Percentiles rank a stretch among this genome's conserved stretches.
Evolutionary conservation across 2,329 filamentous ascomycete genomes (phyloP).

Genomic region (Alternaria viburni): DNA sequence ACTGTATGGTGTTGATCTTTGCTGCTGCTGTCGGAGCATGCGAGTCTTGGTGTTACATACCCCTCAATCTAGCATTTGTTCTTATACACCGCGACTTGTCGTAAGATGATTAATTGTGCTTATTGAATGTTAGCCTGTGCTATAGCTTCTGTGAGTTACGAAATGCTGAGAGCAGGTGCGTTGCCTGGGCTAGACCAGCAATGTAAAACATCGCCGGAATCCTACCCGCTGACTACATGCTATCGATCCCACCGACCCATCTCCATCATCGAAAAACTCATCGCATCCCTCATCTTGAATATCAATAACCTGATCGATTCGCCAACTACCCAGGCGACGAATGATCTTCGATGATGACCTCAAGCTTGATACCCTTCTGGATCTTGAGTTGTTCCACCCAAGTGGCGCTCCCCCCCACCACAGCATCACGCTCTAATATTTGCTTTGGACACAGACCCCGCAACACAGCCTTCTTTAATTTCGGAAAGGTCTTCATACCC

Average conservation of each 20-base stretch:
- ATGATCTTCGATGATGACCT: neutral
- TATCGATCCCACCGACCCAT: no score
- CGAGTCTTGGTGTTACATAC: slow-evolving; percentile 8
- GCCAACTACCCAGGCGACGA: neutral
- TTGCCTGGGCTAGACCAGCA: no score
- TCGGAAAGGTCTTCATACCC: neutral
- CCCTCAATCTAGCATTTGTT: slow-evolving; percentile 9
- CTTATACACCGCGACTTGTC: neutral
- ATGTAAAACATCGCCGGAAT: neutral
- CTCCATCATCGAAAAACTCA: no score
- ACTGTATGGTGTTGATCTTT: neutral
- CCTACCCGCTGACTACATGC: neutral
- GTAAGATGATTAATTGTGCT: neutral
- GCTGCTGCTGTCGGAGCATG: neutral
- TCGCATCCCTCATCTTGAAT: no score
- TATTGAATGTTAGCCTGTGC: neutral
- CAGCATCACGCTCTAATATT: neutral
- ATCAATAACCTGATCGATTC: neutral
- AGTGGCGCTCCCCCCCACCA: neutral
- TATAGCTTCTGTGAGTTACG: neutral
- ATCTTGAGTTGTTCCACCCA: neutral
- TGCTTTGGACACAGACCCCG: no score
- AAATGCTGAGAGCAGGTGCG: neutral
- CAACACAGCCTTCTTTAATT: neutral
- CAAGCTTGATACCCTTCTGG: neutral